Evolutionary conservation across 164 flowering plant species (phyloP), one percentile per base, ranked within the genome.

Genomic region (Hamamelis virginiana): DNA sequence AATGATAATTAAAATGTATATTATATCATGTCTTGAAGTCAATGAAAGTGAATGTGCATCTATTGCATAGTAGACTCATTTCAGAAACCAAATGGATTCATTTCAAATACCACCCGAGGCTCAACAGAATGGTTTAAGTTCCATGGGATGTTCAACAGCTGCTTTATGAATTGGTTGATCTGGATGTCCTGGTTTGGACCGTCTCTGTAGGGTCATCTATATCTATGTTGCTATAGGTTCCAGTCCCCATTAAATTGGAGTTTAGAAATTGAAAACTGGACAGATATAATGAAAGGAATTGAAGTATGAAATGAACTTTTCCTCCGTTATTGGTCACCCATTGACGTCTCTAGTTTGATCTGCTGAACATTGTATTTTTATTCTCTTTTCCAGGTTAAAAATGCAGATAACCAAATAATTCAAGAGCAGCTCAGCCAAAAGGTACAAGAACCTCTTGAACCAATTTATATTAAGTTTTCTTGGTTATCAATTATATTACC

Each of bases 401-500:
- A 73, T 68, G 98, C 97, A 8, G 98, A 95, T 70, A 91, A 91
- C 79, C 85, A 98, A 69, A 78, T 95, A 72, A 90, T 95, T 62
- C 96, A 92, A 72, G 99, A 95, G 80, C 99, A 95, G 79, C 89
- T 92, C 65, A 81, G 79, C 72, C 84, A 90, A 77, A 95, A 91
- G 99, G 99, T 95, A 61, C 28, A 52, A 48, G 8, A 25, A 27
- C 43, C 51, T 59, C 23, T 65, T 13, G 22, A 27, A 53, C 43
- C 19, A 48, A 51, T 70, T n/a, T 59, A 25, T 61, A 19, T 56
- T 45, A 28, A 62, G 23, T 21, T 51, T 44, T 52, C 12, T 61
- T 55, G 10, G 12, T 57, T 25, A 65, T 15, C n/a, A 28, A 12
- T 38, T 26, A n/a, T 8, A 12, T 19, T 22, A 23, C 12, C 38